These are phyloP conservation scores for Aaosphaeria pasadenensis DNA, from an alignment of 2,329 filamentous ascomycete species.

Conservation along the genomic window DNA sequence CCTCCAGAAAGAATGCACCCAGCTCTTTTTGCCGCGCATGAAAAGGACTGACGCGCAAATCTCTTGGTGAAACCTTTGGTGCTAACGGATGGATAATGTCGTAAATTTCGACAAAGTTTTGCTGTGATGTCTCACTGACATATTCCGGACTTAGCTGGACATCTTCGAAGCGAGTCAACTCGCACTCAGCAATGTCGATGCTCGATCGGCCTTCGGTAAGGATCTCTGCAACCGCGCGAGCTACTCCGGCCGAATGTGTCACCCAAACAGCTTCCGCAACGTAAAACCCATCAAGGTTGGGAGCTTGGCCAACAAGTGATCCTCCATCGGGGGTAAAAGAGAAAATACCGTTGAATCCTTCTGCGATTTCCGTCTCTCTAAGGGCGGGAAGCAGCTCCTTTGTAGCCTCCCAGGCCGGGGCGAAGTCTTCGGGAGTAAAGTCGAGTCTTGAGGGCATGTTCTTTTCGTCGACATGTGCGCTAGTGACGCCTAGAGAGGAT, in stretches of 20 bases:
- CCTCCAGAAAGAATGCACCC: conserved; percentile 59
- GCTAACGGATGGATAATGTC: conserved; percentile 62
- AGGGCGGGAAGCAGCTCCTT: conserved; percentile 55
- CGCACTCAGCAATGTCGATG: conserved; percentile 59
- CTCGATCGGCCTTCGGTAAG: conserved; percentile 55
- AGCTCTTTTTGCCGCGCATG: conserved; percentile 53
- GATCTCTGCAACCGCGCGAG: conserved; percentile 58
- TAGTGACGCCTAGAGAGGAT: conserved; percentile 52
- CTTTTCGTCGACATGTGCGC: conserved; percentile 54
- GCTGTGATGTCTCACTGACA: conserved; percentile 56
- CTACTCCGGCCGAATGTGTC: conserved; percentile 63
- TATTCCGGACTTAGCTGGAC: conserved; percentile 57
- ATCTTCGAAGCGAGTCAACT: conserved; percentile 60
- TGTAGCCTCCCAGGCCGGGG: conserved; percentile 57
- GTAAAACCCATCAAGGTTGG: conserved; percentile 59
- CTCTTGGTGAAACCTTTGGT: conserved; percentile 56
- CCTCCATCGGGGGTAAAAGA: conserved; percentile 65
- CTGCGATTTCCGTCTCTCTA: conserved; percentile 49
- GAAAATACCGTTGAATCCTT: conserved; percentile 65
- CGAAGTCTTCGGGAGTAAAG: conserved; percentile 60
- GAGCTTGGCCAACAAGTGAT: conserved; percentile 57
- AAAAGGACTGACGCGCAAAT: conserved; percentile 60
- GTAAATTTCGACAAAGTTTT: conserved; percentile 64
- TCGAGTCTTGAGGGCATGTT: conserved; percentile 63
- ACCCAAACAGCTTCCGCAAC: conserved; percentile 67